A percentile compares a stretch with the other conserved stretches of the same genome.
Conservation (phyloP, 495 filamentous ascomycete species). For the Pseudomonodictys pantanalensis region DNA sequence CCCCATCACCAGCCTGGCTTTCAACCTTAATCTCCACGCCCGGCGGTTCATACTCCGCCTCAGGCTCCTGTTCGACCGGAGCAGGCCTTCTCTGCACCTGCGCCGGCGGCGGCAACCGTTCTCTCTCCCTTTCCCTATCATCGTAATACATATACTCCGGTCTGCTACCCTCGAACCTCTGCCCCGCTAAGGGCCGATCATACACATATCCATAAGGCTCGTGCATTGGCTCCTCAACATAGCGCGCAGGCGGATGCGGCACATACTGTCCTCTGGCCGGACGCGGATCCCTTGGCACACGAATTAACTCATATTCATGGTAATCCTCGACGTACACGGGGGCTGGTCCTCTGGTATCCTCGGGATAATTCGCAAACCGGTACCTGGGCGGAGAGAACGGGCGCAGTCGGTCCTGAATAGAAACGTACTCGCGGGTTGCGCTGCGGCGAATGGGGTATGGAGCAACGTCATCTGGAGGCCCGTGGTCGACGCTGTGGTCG, state of each 20-base stretch:
- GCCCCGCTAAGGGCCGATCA: slow-evolving; percentile 17
- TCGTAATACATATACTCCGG: slow-evolving; percentile 28
- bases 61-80: slow-evolving; percentile 5
- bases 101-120: slow-evolving; percentile 5
- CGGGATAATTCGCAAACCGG: slow-evolving; percentile 16
- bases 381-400: slow-evolving; percentile 10
- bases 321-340: slow-evolving; percentile 26
- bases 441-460: slow-evolving; percentile 2
- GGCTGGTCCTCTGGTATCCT: slow-evolving; percentile 12
- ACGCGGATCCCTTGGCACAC: slow-evolving; percentile 20
- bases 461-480: slow-evolving; percentile 13
- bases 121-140: slow-evolving; percentile 4
- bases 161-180: slow-evolving; percentile 7
- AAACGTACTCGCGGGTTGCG: slow-evolving; percentile 18
- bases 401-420: slow-evolving; percentile 20
- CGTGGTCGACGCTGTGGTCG: slow-evolving; percentile 27
- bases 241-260: neutral
- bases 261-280: slow-evolving; percentile 6
- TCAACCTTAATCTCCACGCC: slow-evolving; percentile 22
- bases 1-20: neutral
- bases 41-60: slow-evolving; percentile 11
- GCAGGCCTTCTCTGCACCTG: no score
- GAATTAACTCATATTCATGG: slow-evolving; percentile 23
- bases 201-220: slow-evolving; percentile 13
- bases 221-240: slow-evolving; percentile 3